Percentiles rank a stretch among this genome's conserved stretches.
phyloP scores from a whole-genome alignment of 2,329 filamentous ascomycete genomes.

The Phaeosphaeriaceae sp. region DNA sequence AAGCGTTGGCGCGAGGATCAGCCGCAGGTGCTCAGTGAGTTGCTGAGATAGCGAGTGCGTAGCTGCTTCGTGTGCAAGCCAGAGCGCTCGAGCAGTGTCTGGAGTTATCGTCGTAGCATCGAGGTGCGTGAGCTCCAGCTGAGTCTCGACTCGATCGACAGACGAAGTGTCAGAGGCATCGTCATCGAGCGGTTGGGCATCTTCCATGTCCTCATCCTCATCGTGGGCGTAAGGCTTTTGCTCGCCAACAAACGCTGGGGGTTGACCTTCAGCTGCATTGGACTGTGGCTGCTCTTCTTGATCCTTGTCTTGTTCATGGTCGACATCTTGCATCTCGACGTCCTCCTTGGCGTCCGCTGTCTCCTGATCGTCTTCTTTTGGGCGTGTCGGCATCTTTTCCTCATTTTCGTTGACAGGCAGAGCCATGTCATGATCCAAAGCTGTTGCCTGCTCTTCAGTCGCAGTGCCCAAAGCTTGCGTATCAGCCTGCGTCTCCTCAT shows the following conservation, averaged over 20 bases:
- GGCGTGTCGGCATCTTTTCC: conserved; percentile 40
- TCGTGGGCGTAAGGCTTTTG: conserved; percentile 43
- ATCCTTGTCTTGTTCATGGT: conserved; percentile 29
- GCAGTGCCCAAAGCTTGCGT: conserved; percentile 90
- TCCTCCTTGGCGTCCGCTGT: conserved; percentile 32
- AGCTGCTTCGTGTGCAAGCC: conserved; percentile 82
- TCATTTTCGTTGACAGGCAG: conserved; percentile 70
- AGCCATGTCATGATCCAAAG: conserved; percentile 87
- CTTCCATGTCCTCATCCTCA: conserved; percentile 50
- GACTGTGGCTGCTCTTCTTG: conserved; percentile 35
- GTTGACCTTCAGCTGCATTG: conserved; percentile 40
- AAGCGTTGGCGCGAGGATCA: conserved; percentile 93
- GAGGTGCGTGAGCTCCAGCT: conserved; percentile 78
- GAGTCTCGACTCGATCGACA: conserved; percentile 58
- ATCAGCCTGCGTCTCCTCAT: conserved; percentile 83
- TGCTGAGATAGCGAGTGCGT: conserved; percentile 88
- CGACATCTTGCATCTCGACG: conserved; percentile 55
- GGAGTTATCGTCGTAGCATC: conserved; percentile 50
- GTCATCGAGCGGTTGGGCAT: conserved; percentile 45
- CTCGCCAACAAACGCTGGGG: conserved; percentile 55
- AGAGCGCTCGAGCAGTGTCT: conserved; percentile 73
- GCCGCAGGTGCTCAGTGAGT: conserved; percentile 90
- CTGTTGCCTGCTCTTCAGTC: conserved; percentile 83
- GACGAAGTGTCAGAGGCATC: conserved; percentile 45
- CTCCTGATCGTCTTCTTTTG: conserved; percentile 42